Evolutionary conservation across 176 grass and related monocot genomes (phyloP).

Genomic region (maize (Zea mays)): DNA sequence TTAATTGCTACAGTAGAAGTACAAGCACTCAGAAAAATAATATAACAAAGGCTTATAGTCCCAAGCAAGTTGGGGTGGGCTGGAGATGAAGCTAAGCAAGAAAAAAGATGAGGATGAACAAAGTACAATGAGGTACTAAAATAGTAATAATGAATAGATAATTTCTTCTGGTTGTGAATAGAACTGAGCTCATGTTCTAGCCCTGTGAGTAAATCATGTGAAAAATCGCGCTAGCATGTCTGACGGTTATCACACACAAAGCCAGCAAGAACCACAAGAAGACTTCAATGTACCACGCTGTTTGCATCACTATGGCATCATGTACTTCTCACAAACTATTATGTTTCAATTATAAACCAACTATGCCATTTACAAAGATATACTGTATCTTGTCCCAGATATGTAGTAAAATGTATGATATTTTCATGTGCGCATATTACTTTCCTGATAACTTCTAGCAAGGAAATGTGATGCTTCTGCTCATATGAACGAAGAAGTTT

Average conservation of each 20-base stretch:
- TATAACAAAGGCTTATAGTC: not conserved
- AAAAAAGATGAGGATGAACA: not conserved
- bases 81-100: not conserved
- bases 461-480: not conserved
- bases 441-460: not conserved
- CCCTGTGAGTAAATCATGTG: not conserved
- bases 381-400: not conserved
- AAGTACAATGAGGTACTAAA: not conserved
- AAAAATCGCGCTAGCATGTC: not conserved
- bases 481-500: not conserved
- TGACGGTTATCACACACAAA: not conserved
- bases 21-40: constrained; percentile 1
- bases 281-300: not conserved
- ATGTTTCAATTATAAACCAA: not conserved
- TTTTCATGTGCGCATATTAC: not conserved
- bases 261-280: constrained; percentile 13
- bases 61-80: not conserved
- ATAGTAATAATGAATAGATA: not conserved
- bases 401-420: not conserved
- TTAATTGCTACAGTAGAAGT: not conserved
- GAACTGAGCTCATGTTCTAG: constrained; percentile 2
- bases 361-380: not conserved
- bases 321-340: not conserved
- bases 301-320: not conserved
- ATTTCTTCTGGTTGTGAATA: not conserved